phyloP scores from a whole-genome alignment of 1,284 basidiomycete genomes.

The Wolfiporia cocos region DNA sequence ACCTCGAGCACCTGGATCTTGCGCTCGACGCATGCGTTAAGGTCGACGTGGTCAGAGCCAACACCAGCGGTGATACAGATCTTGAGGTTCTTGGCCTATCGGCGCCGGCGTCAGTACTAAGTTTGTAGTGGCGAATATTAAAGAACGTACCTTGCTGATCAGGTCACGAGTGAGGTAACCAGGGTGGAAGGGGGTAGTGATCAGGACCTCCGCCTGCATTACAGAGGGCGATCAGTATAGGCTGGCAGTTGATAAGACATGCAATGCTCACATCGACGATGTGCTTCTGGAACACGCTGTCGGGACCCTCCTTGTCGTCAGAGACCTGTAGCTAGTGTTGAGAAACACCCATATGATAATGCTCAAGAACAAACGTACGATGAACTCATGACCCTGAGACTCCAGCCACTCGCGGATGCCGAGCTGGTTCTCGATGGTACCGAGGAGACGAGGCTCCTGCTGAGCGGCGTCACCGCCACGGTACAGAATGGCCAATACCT shows the following conservation, averaged over 20 bases:
- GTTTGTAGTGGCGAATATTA: background rate
- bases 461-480: slow-evolving; percentile 67
- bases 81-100: slow-evolving; percentile 84
- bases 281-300: slow-evolving; percentile 86
- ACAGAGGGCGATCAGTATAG: background rate
- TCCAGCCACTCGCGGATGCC: slow-evolving; percentile 67
- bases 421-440: slow-evolving; percentile 87
- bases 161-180: slow-evolving; percentile 85
- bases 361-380: slow-evolving; percentile 35
- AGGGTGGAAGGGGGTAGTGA: slow-evolving; percentile 93
- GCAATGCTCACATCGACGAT: slow-evolving; percentile 64
- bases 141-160: slow-evolving; percentile 35
- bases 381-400: slow-evolving; percentile 72
- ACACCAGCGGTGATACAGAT: slow-evolving; percentile 93
- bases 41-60: slow-evolving; percentile 90
- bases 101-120: background rate
- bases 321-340: slow-evolving; percentile 48
- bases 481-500: slow-evolving; percentile 84
- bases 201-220: slow-evolving; percentile 59
- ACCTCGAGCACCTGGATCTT: slow-evolving; percentile 60
- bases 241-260: background rate
- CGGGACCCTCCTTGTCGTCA: slow-evolving; percentile 82
- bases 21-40: slow-evolving; percentile 82
- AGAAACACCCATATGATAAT: background rate
- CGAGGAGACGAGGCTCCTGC: slow-evolving; percentile 82